Evolutionary conservation across 2,329 filamentous ascomycete species (phyloP).

Genomic region (Penicillium sp.): DNA sequence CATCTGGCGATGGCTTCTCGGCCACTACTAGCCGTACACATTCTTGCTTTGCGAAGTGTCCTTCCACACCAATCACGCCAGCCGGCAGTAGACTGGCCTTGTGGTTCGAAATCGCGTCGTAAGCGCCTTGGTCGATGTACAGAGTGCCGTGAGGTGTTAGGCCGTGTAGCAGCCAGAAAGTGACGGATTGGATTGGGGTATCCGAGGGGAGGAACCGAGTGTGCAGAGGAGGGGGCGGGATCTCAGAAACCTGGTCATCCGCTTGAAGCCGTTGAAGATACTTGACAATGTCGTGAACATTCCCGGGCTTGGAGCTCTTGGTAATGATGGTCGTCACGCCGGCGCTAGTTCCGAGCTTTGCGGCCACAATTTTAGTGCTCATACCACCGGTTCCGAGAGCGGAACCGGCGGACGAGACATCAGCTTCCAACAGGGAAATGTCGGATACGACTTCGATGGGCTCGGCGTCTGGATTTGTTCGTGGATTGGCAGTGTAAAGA

Average conservation of each 20-base stretch:
- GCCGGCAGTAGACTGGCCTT: constrained; percentile 88
- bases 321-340: constrained; percentile 97
- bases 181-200: constrained; percentile 84
- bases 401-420: constrained; percentile 89
- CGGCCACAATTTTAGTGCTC: constrained; percentile 95
- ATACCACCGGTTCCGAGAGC: constrained; percentile 92
- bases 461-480: constrained; percentile 78
- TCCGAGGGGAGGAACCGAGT: constrained; percentile 87
- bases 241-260: constrained; percentile 29
- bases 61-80: constrained; percentile 87
- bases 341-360: constrained; percentile 85
- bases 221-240: constrained; percentile 68
- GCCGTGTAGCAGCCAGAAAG: constrained; percentile 96
- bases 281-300: constrained; percentile 82
- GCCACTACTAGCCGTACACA: constrained; percentile 85
- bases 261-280: constrained; percentile 70
- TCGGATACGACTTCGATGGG: constrained; percentile 93
- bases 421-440: constrained; percentile 77
- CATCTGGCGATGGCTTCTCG: constrained; percentile 54
- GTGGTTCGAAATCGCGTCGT: constrained; percentile 69
- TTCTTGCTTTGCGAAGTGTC: constrained; percentile 88
- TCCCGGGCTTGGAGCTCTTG: constrained; percentile 87
- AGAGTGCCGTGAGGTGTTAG: constrained; percentile 86
- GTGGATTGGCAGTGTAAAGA: constrained; percentile 93
- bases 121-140: constrained; percentile 90